Evolutionary conservation across 768 basidiomycete genomes (phyloP), one percentile per base, ranked within the genome.

Genomic region (Pholiota conissans): DNA sequence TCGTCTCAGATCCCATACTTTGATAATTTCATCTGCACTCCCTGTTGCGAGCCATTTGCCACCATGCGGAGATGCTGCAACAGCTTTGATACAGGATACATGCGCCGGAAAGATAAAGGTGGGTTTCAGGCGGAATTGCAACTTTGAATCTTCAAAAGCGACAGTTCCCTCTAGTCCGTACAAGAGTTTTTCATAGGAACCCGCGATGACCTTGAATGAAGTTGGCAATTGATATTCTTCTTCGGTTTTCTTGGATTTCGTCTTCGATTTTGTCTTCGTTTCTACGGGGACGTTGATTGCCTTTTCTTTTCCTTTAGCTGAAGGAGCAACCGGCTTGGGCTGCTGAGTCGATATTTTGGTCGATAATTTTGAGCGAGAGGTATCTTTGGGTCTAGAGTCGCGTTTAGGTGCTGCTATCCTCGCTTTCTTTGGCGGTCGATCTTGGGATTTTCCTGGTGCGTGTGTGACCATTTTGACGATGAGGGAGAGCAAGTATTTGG

Each of bases 31-130:
- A 68, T 99, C 97, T n/a, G 91, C 84, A 61, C 93, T 93, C 6
- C 95, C 97, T 0, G 90, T 94, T 7, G 94, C 96, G 14, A 98
- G 80, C 94, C 95, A 98, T 74, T 97, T 98, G 1, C 94, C 94
- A 29, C 95, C 94, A 3, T 83, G 74, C 3, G 94, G 94, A 0
- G 91, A 91, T 0, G 92, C 90, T 2, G 94, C 89, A 28, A 95
- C 89, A 10, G 93, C 84, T 68, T 95, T 95, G 58, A 99, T 89
- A 65, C 86, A 94, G 2, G 92, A 93, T 42, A 96, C 85, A 69
- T 99, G 97, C 0, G 97, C 97, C 27, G 97, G 95, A 74, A 99
- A 99, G 61, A 94, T 92, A 73, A 99, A 99, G 42, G 91, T 81
- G 0, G 97, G 94, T 54, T 85, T 84, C 27, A 96, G 67, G 18